phyloP scores from a whole-genome alignment of 169 alveolate genomes.

The Perkinsus olseni region DNA sequence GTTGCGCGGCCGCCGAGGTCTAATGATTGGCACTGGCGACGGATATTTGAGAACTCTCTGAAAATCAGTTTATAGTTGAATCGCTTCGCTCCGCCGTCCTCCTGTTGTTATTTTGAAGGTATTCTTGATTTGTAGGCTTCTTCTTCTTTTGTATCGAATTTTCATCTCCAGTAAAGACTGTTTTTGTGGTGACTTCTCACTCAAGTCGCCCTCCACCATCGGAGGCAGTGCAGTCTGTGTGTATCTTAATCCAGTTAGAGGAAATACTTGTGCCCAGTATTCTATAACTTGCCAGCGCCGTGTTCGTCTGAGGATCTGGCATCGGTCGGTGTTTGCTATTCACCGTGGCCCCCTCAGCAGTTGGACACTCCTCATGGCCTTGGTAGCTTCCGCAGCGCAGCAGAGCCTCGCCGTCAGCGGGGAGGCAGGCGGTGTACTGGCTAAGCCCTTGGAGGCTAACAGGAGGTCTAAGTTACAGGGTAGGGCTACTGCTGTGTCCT shows the following conservation, averaged over 20 bases:
- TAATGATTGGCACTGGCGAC: neutral
- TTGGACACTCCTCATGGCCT: neutral
- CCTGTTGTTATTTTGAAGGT: neutral
- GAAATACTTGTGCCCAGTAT: too few species aligned
- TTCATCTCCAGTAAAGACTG: too few species aligned
- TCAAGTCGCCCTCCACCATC: too few species aligned
- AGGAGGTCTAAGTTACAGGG: neutral
- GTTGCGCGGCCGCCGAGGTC: neutral
- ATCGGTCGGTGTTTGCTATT: too few species aligned
- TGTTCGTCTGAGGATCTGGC: too few species aligned
- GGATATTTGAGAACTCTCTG: neutral
- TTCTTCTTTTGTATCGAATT: neutral
- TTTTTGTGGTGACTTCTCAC: too few species aligned
- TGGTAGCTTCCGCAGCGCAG: neutral
- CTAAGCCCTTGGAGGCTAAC: neutral
- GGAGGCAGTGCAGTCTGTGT: too few species aligned
- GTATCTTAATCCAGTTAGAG: too few species aligned
- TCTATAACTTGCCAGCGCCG: too few species aligned
- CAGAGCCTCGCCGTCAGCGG: neutral
- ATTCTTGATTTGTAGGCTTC: neutral
- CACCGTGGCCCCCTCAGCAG: neutral
- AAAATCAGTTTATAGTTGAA: neutral
- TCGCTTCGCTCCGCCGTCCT: neutral
- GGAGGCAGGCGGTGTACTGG: neutral
- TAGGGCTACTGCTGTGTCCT: neutral